Base-by-base conservation (phyloP, 140 eudicot species). In the Anethum foeniculum region DNA sequence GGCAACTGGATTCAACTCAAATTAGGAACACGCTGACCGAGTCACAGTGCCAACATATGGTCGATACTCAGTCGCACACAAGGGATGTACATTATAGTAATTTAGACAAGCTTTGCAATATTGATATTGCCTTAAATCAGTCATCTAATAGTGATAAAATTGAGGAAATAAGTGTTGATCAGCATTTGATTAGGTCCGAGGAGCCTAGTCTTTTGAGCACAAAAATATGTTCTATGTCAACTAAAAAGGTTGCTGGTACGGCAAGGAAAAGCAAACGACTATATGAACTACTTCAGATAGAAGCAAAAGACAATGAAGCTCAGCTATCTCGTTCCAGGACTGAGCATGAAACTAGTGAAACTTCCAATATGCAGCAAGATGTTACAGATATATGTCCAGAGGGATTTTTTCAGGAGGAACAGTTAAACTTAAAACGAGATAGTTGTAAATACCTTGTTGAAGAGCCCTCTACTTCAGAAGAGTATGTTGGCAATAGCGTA, bases 221-320 rank as follows among this genome's bases (percentile, higher is more conserved):
- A 11, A 47, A 78, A 10, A 38, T 48, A 39, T 11, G 28, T 39
- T 60, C 73, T n/a, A 12, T 38, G 41, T 39, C 81, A n/a, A 38
- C 74, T n/a, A 54, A 78, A 60, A 78, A 39, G 18, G 3, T 36
- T 52, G 54, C 54, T 38, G 81, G 39, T 56, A 38, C 36, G 19
- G 54, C 10, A 27, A 60, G 73, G 56, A 78, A 60, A 60, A 78
- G 81, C 54, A 78, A 58, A 27, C 52, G 81, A 39, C 81, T 78
- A 18, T 78, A 78, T 78, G 81, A 78, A 47, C 73, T 78, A 78
- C 81, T 78, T 77, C 80, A 77, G 73, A 78, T 78, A 49, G 81
- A 78, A 58, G 69, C 80, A 32, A 39, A 67, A 27, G 81, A 78
- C 46, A 49, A 78, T 38, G 73, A 78, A 78, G 73, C 34, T 58